Base-by-base conservation (phyloP, 1,139 yeast species). In the Pichia sp. region DNA sequence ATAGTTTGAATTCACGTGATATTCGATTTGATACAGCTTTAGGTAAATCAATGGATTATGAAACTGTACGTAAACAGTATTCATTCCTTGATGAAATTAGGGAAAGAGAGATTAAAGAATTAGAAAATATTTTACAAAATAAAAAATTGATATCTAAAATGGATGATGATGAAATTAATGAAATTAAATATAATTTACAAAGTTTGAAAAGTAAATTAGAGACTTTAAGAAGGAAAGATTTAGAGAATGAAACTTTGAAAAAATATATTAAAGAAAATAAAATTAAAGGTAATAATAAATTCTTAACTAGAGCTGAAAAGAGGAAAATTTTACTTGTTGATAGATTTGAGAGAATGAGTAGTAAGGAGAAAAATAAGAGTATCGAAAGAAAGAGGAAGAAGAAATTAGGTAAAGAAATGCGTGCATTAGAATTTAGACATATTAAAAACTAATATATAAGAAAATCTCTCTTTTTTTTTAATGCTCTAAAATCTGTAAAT, bases 351-450 rank as follows among this genome's bases (percentile, higher is more conserved):
- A 65, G 68, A 45, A 84, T 91, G 96, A 84, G 78, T 67, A 68
- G 81, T 35, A 71, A 73, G 46, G 96, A 91, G 60, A 74, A 95
- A 55, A 89, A 84, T 52, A 83, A 82, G 71, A 88, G 83, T 31
- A 76, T 91, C 74, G 96, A 88, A 64, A 76, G 96, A 60, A 84
- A 89, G 73, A 77, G 97, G 59, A 89, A 89, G 83, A 84, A 82
- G 74, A 77, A 85, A 61, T 71, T 89, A 59, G 95, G 96, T 54
- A 84, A 84, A 65, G 97, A 91, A 62, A 82, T 91, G 65, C 79
- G 77, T 61, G 79, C 77, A 58, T 72, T 89, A 69, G 89, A 81
- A 56, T 80, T 77, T 54, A 60, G 45, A 23, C 38, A 32, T n/a
- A n/a, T n/a, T n/a, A n/a, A n/a, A n/a, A n/a, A n/a, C n/a, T n/a